Evolutionary conservation across 805 yeast species (phyloP), one percentile per base, ranked within the genome.

Genomic region (Pichia nanzhaoensis): DNA sequence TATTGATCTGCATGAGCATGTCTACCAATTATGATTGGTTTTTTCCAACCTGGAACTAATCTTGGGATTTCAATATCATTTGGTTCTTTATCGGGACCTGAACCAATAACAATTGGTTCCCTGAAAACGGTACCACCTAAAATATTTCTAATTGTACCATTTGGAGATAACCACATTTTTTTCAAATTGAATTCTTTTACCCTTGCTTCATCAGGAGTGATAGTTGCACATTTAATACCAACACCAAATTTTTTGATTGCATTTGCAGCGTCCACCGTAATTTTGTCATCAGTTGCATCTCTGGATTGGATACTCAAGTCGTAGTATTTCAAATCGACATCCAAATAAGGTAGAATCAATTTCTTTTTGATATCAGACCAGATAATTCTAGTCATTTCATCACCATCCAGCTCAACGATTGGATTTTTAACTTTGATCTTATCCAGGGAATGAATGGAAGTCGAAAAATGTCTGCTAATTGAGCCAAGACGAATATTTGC

Each of bases 1-100:
- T 84, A 84, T 66, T 84, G 91, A 62, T 84, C 93, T 52, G 89
- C 91, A 59, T 77, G 82, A 14, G 91, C 91, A 52, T 84, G 93
- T 77, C 93, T 80, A 47, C 93, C 93, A 55, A 84, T 84, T 44
- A 84, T 80, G 57, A 84, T 84, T 49, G 91, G 91, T 58, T 83
- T 75, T 59, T 82, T 80, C 93, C 93, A 84, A 31, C 80, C 78
- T 28, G 88, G 87, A 35, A 84, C 80, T 46, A 84, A 68, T 59
- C 93, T 70, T 46, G 93, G 93, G 42, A 84, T 77, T 60, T 81
- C 78, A 28, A 61, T 50, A 22, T 54, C 54, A n/a, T 58, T 60
- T 6, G 55, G 46, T 21, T 46, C 42, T 39, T 55, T 56, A 20
- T 47, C 34, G 14, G 54, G 50, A 14, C 58, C 58, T 37, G 83